Percentiles rank a stretch among this genome's conserved stretches.
Conservation (phyloP, 306 rosid genomes). For the Vicia sativa region DNA sequence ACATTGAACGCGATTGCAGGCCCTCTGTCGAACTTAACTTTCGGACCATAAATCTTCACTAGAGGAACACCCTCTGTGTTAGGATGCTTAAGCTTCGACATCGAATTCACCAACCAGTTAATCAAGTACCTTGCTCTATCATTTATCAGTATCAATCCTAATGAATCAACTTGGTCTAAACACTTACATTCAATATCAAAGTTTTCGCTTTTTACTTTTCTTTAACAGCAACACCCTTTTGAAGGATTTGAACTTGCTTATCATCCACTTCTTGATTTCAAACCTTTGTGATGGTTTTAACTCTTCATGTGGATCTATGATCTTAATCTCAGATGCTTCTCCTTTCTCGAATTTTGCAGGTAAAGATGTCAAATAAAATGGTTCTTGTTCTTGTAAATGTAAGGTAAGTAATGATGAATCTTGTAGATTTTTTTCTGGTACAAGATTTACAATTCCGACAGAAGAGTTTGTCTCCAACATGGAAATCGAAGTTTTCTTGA, state of each 20-base stretch:
- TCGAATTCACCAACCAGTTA: constrained; percentile 83
- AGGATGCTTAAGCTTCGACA: constrained; percentile 88
- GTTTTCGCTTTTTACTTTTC: constrained; percentile 33
- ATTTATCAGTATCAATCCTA: constrained; percentile 58
- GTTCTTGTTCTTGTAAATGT: constrained; percentile 43
- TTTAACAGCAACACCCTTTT: constrained; percentile 20
- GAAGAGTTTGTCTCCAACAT: constrained; percentile 56
- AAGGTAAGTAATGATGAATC: constrained; percentile 9
- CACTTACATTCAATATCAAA: constrained; percentile 59
- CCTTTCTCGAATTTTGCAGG: constrained; percentile 38
- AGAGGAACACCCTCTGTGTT: constrained; percentile 59
- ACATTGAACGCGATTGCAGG: constrained; percentile 90
- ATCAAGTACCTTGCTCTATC: constrained; percentile 76
- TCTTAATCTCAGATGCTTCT: constrained; percentile 33
- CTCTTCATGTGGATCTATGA: constrained; percentile 27
- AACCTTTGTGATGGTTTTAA: constrained; percentile 34
- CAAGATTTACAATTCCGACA: constrained; percentile 77
- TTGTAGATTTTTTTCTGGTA: constrained; percentile 47
- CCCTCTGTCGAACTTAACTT: constrained; percentile 79
- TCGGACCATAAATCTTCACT: constrained; percentile 83
- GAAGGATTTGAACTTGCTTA: constrained; percentile 23
- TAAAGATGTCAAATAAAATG: constrained; percentile 39
- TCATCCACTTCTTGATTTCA: constrained; percentile 43
- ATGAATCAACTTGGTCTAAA: constrained; percentile 77
- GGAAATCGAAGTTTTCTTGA: constrained; percentile 69